Conservation (phyloP, 441 rosid genomes). For the Kokia cookei region DNA sequence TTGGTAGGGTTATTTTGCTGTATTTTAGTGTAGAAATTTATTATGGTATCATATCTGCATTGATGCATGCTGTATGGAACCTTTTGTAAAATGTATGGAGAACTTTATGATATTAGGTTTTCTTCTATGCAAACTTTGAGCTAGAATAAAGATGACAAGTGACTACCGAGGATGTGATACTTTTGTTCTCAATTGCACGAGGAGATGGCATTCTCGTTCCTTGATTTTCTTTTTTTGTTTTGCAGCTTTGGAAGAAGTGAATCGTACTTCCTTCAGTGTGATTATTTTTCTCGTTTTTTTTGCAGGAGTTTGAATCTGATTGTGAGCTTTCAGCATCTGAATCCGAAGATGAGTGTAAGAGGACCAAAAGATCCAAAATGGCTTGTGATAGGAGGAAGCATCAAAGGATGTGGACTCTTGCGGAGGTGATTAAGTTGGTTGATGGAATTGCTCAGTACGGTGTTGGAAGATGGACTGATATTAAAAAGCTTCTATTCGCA, state of each 20-base stretch:
- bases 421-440: slow-evolving; percentile 72
- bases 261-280: not conserved
- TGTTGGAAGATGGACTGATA: slow-evolving; percentile 94
- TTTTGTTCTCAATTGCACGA: not conserved
- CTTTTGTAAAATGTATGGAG: no score
- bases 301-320: slow-evolving; percentile 40
- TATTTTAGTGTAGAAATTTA: not conserved
- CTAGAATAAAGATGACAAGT: not conserved
- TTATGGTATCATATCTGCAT: not conserved
- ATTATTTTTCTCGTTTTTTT: not conserved
- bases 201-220: not conserved
- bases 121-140: not conserved
- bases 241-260: not conserved
- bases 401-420: slow-evolving; percentile 80
- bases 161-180: not conserved
- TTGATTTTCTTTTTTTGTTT: not conserved
- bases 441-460: slow-evolving; percentile 84
- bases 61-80: not conserved
- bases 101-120: not conserved
- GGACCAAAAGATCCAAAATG: slow-evolving; percentile 30
- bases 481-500: slow-evolving; percentile 61
- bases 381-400: slow-evolving; percentile 69
- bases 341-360: slow-evolving; percentile 37
- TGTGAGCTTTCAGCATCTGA: slow-evolving; percentile 41
- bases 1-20: not conserved